Base-by-base conservation (phyloP, 1,139 yeast genomes). In the Kurtzmaniella quercitrusa region DNA sequence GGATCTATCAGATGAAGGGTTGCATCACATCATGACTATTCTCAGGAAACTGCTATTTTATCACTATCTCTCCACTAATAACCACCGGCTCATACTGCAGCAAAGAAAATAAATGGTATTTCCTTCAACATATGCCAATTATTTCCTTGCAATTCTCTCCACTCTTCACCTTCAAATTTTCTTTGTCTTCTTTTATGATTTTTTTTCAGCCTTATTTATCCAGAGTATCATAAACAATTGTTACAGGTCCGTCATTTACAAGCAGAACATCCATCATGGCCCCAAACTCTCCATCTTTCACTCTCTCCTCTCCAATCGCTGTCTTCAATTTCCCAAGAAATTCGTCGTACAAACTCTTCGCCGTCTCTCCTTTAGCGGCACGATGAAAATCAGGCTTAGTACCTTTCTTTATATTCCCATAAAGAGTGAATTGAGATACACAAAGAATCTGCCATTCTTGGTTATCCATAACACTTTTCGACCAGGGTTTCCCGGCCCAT, bases 181-280 rank as follows among this genome's bases (percentile, higher is more conserved):
- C n/a, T n/a, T n/a, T n/a, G n/a, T n/a, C n/a, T n/a, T n/a, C n/a
- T n/a, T n/a, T n/a, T n/a, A n/a, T n/a, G n/a, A n/a, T n/a, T n/a
- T n/a, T n/a, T n/a, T n/a, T n/a, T n/a, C n/a, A n/a, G 8, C 23
- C 23, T 18, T 19, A 36, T 36, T 36, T 36, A 41, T 72, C 77
- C 44, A 61, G 70, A 1, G 93, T 82, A 54, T 85, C 91, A 73
- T 82, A 80, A 25, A 81, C 75, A 25, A 85, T 79, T 0, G 94
- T 85, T 7, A 83, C 88, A 0, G 93, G 94, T 4, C 94, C 94
- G 52, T 91, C 97, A 56, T 93, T 93, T 15, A 83, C 81, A 45
- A 91, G 63, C 2, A 77, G 75, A 14, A 93, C 96, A 50, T 88
- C 95, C 98, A 93, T 93, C 96, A 91, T 87, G 8, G 94, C 98